Base-by-base conservation (phyloP, 305 asterid genomes). In the Fraxinus velutina region DNA sequence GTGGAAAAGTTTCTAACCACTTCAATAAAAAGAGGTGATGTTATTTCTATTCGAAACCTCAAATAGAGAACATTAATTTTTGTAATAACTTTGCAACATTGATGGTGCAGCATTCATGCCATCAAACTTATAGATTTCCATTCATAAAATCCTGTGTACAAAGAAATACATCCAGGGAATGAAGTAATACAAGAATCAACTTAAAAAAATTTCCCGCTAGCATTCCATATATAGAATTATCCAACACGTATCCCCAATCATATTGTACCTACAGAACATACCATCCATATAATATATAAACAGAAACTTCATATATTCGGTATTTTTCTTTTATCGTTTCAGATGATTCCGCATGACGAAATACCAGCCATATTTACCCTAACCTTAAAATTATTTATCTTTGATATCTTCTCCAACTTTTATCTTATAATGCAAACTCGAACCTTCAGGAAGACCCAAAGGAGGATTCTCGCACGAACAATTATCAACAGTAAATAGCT, bases 401-500 rank as follows among this genome's bases (percentile, higher is more conserved):
- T 80, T 73, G 24, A 21, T 66, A 24, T 62, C 72, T 22, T 73
- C 87, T 30, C 78, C 76, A 75, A 89, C 84, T 55, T 76, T 80
- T 75, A 92, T 88, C 86, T 86, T 88, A 44, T 10, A 22, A 86
- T 92, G 97, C 90, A 95, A 81, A 8, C 92, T 83, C 8, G 94
- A 90, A 78, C 93, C 97, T 78, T 90, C 93, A 0, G 98, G 97
- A 83, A 91, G 80, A 34, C 92, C 95, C 32, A 95, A 83, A 27
- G 99, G 98, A 33, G 97, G 91, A 87, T 91, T 80, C 83, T 82
- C 74, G 57, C 98, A 95, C 0, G 87, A 91, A 76, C 89, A 90
- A 80, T 95, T 95, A 83, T 95, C 98, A 42, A 95, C 99, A 66
- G 10, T 60, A 80, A 88, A 95, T 21, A 95, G 86, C 89, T 93